These are phyloP conservation scores for Saturnispora sanitii DNA, from an alignment of 805 yeast species.

Conservation along the genomic window DNA sequence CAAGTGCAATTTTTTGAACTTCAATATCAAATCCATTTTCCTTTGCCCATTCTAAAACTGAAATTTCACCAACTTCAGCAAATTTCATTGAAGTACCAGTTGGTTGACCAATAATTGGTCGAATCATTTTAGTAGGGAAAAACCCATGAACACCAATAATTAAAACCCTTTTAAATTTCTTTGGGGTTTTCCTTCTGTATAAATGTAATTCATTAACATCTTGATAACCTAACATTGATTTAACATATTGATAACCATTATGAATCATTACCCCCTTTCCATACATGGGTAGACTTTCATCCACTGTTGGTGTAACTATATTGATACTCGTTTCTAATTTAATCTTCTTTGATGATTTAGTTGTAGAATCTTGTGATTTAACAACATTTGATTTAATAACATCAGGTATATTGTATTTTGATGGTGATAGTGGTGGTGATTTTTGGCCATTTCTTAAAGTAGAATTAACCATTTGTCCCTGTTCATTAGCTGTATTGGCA, in stretches of 20 bases:
- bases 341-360: not conserved
- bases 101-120: constrained; percentile 89
- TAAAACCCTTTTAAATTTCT: constrained; percentile 44
- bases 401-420: constrained; percentile 4
- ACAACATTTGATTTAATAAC: constrained; percentile 10
- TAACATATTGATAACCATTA: constrained; percentile 13
- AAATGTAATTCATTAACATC: constrained; percentile 13
- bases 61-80: constrained; percentile 80
- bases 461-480: constrained; percentile 1
- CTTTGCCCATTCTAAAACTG: constrained; percentile 60
- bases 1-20: constrained; percentile 87
- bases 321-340: constrained; percentile 13
- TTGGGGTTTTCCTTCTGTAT: constrained; percentile 16
- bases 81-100: constrained; percentile 91
- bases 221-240: constrained; percentile 14
- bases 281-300: constrained; percentile 20
- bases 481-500: not conserved
- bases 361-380: not conserved
- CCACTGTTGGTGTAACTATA: constrained; percentile 23
- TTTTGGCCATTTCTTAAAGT: not conserved
- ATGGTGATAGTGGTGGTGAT: no score
- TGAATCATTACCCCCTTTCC: constrained; percentile 11
- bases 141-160: constrained; percentile 95
- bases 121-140: constrained; percentile 76
- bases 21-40: constrained; percentile 34